Evolutionary conservation across 441 rosid genomes (phyloP), one percentile per base, ranked within the genome.

Genomic region (Mallotus japonicus): DNA sequence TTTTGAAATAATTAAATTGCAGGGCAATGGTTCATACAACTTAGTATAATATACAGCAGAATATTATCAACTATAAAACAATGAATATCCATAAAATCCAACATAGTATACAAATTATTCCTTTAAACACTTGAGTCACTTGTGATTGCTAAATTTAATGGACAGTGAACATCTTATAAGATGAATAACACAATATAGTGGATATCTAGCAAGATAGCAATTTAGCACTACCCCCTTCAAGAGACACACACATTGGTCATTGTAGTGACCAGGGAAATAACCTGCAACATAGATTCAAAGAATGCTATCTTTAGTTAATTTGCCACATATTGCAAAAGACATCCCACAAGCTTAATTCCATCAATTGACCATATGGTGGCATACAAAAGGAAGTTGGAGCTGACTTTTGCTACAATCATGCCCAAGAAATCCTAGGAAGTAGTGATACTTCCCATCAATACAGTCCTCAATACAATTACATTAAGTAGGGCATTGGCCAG

Each of bases 381-480:
- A 47, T 13, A 34, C n/a, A 42, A 54, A 76, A 65, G 59, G 70
- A 73, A 62, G 24, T 32, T 46, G 60, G 67, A 37, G 76, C 98
- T 87, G 81, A 96, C 99, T 87, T 83, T 83, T 78, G 74, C 88
- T 85, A 74, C 99, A 96, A 84, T 92, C 98, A 74, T 76, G 90
- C 65, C 99, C 97, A 70, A 84, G 90, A 87, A 89, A 92, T 54
- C 99, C 99, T 24, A 93, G 83, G 82, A 95, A 90, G 82, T 98
- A 95, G 58, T 64, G 89, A 55, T 98, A 92, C 77, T 73, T 87
- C 75, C 98, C 97, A 76, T 87, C 86, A 75, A 93, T 76, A 76
- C 99, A 95, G 70, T 95, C 97, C 76, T 97, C 99, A 77, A 91
- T 91, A 55, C 88, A 88, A 78, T 84, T 82, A 76, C 99, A 95